These are phyloP conservation scores for Tricholoma sp. DNA, from an alignment of 768 basidiomycete species.

Conservation along the genomic window DNA sequence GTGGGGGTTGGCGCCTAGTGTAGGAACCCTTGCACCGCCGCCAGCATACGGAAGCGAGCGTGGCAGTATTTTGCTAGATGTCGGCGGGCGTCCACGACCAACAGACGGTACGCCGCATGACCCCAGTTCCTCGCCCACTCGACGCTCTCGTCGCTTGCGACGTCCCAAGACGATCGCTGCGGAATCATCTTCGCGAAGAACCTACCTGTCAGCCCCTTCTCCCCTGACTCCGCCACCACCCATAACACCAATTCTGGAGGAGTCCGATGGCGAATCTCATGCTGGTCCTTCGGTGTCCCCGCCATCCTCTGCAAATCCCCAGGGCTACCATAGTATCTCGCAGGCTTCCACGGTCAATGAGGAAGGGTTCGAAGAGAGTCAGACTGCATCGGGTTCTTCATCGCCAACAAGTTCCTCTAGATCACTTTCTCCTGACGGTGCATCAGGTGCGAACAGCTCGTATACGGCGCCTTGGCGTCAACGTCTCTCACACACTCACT, in stretches of 20 bases:
- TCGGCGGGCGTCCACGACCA: slow-evolving; percentile 57
- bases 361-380: slow-evolving; percentile 22
- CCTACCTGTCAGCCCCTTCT: slow-evolving; percentile 35
- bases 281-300: slow-evolving; percentile 45
- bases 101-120: slow-evolving; percentile 37
- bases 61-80: slow-evolving; percentile 92
- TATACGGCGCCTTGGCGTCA: slow-evolving; percentile 71
- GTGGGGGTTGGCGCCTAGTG: slow-evolving; percentile 97
- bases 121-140: slow-evolving; percentile 34
- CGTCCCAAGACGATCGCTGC: slow-evolving; percentile 39
- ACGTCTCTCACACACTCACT: slow-evolving; percentile 62
- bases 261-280: slow-evolving; percentile 37
- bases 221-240: slow-evolving; percentile 56
- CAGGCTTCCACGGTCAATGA: slow-evolving; percentile 12
- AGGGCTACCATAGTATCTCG: slow-evolving; percentile 28
- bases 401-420: slow-evolving; percentile 45
- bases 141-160: slow-evolving; percentile 58
- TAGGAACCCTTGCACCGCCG: slow-evolving; percentile 94
- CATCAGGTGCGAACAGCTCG: slow-evolving; percentile 79
- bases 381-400: slow-evolving; percentile 22
- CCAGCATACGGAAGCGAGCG: slow-evolving; percentile 97
- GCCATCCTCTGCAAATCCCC: slow-evolving; percentile 10
- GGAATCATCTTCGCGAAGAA: slow-evolving; percentile 58
- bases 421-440: slow-evolving; percentile 55
- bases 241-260: slow-evolving; percentile 76